Evolutionary conservation across 176 grass and related monocot species (phyloP).

Genomic region (Paspalum notatum): DNA sequence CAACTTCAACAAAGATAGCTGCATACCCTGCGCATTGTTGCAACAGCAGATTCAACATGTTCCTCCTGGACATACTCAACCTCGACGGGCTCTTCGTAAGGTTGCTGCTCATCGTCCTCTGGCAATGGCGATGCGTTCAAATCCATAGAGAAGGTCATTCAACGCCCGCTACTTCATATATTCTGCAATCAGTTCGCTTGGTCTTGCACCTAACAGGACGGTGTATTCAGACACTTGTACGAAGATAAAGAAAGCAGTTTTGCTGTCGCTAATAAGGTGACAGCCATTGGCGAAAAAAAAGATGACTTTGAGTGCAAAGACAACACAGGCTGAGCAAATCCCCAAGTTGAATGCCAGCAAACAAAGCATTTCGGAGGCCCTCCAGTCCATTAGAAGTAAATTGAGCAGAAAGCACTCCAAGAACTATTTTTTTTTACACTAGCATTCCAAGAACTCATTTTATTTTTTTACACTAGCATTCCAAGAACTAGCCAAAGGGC

Average conservation of each 20-base stretch:
- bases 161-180: slow-evolving; percentile 58
- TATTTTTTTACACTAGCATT: no score
- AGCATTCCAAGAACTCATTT: slow-evolving; percentile 15
- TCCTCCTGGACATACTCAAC: slow-evolving; percentile 72
- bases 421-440: not conserved
- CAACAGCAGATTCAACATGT: slow-evolving; percentile 73
- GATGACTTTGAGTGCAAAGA: not conserved
- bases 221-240: no score
- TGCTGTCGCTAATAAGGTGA: no score
- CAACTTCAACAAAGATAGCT: not conserved
- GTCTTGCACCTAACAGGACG: slow-evolving; percentile 34
- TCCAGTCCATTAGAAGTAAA: not conserved
- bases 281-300: no score
- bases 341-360: not conserved
- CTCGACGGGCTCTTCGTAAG: slow-evolving; percentile 61
- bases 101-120: slow-evolving; percentile 89
- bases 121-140: slow-evolving; percentile 92
- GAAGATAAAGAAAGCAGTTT: no score
- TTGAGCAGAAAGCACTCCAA: slow-evolving; percentile 6
- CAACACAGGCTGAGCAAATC: not conserved
- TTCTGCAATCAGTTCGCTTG: not conserved
- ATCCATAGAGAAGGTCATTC: slow-evolving; percentile 74
- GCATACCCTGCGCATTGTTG: slow-evolving; percentile 71
- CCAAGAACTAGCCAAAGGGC: slow-evolving; percentile 19
- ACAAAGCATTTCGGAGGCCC: not conserved